Evolutionary conservation across 2,329 filamentous ascomycete genomes (phyloP).

Genomic region (Aspergillus intermedius): DNA sequence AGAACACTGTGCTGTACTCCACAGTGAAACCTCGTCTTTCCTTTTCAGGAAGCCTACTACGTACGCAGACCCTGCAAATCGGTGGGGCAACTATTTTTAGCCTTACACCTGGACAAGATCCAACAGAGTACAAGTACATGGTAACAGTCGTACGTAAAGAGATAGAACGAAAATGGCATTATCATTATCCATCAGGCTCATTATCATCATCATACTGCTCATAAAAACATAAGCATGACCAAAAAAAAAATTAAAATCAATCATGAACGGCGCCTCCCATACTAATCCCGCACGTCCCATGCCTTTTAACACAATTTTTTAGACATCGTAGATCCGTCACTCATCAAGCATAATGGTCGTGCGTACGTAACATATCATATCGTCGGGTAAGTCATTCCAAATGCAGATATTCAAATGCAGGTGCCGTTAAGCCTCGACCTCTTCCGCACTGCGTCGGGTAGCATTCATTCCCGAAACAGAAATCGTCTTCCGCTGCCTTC

Average conservation of each 20-base stretch:
- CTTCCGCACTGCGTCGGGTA: constrained; percentile 29
- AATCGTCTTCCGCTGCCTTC: constrained; percentile 15
- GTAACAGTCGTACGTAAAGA: background rate
- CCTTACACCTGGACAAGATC: background rate
- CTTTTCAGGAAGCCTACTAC: background rate
- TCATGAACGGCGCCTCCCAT: too few species aligned
- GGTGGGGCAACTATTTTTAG: background rate
- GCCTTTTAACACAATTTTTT: too few species aligned
- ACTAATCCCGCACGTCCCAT: too few species aligned
- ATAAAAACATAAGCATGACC: too few species aligned
- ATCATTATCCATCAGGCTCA: background rate
- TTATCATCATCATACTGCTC: too few species aligned
- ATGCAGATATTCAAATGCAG: background rate
- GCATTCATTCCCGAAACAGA: constrained; percentile 13
- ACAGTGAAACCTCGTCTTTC: too few species aligned
- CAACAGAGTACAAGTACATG: too few species aligned
- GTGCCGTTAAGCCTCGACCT: constrained; percentile 25
- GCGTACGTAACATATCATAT: background rate
- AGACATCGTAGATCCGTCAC: too few species aligned
- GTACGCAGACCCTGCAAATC: background rate
- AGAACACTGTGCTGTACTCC: too few species aligned
- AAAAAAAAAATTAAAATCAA: too few species aligned
- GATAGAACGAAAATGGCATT: background rate
- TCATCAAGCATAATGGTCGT: background rate
- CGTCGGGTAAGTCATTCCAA: too few species aligned